phyloP scores from a whole-genome alignment of 164 flowering plant species.

The Sedum album region DNA sequence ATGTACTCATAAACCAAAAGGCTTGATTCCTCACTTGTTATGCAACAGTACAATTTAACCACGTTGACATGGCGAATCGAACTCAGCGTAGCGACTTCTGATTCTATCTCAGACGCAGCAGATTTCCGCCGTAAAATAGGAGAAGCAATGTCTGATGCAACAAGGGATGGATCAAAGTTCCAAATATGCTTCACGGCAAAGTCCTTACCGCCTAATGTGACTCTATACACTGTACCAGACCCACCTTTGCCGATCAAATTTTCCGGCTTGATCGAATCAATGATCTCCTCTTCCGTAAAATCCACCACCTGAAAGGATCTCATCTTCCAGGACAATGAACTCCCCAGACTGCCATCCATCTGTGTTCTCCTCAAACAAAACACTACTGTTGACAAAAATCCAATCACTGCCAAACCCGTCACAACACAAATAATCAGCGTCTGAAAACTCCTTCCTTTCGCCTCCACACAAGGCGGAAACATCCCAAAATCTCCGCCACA shows the following conservation, averaged over 20 bases:
- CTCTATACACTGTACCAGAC: constrained; percentile 44
- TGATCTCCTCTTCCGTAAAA: constrained; percentile 32
- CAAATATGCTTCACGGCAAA: constrained; percentile 77
- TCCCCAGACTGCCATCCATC: constrained; percentile 9
- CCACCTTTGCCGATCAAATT: constrained; percentile 50
- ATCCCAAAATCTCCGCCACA: constrained; percentile 28
- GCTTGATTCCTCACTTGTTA: constrained; percentile 56
- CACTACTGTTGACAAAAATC: constrained; percentile 14
- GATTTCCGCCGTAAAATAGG: constrained; percentile 24
- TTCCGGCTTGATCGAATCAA: constrained; percentile 27
- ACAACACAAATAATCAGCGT: constrained; percentile 18
- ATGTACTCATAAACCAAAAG: constrained; percentile 71
- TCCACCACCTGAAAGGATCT: constrained; percentile 24
- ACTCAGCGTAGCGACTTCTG: constrained; percentile 66
- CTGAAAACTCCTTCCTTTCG: not conserved
- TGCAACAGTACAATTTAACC: constrained; percentile 69
- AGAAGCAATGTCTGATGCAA: constrained; percentile 14
- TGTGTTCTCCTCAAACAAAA: constrained; percentile 15
- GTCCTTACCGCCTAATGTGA: constrained; percentile 23
- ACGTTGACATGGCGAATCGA: constrained; percentile 68
- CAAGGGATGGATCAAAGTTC: constrained; percentile 15
- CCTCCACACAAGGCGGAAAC: constrained; percentile 10
- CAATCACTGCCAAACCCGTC: constrained; percentile 17
- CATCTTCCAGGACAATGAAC: constrained; percentile 30
- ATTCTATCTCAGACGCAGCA: constrained; percentile 42